phyloP scores from a whole-genome alignment of 306 rosid genomes.

The Quercus berberidifolia region DNA sequence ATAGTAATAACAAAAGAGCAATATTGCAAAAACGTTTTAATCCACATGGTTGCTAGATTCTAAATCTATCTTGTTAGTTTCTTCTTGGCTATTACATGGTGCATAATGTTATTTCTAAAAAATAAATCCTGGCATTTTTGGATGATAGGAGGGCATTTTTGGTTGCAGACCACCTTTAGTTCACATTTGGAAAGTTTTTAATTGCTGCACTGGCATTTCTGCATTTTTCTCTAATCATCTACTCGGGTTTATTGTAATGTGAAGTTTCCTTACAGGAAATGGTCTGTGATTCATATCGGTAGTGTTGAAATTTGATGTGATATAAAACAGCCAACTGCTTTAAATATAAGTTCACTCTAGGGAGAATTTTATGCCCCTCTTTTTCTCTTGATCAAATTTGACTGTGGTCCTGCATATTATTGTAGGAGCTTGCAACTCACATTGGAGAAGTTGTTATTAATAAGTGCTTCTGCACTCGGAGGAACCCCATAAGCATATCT shows the following conservation, averaged over 20 bases:
- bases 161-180: conserved; percentile 6
- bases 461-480: conserved; percentile 98
- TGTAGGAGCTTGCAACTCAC: conserved; percentile 91
- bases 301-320: background rate
- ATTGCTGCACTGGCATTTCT: background rate
- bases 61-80: conserved; percentile 12
- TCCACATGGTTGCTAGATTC: background rate
- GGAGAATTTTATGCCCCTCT: conserved; percentile 1
- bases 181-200: background rate
- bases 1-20: background rate
- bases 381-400: conserved; percentile 1
- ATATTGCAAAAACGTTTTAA: background rate
- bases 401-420: conserved; percentile 8
- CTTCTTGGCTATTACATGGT: background rate
- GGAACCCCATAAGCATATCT: conserved; percentile 94
- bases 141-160: background rate
- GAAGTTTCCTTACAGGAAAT: background rate
- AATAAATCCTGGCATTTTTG: background rate
- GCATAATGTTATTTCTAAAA: too few relatives aligned
- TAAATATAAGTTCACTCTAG: background rate
- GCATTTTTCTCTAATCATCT: background rate
- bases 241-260: background rate
- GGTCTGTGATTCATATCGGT: background rate
- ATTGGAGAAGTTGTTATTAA: conserved; percentile 96
- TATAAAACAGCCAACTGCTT: background rate